Base-by-base conservation (phyloP, 1,284 basidiomycete genomes). In the Exobasidium rhododendri region DNA sequence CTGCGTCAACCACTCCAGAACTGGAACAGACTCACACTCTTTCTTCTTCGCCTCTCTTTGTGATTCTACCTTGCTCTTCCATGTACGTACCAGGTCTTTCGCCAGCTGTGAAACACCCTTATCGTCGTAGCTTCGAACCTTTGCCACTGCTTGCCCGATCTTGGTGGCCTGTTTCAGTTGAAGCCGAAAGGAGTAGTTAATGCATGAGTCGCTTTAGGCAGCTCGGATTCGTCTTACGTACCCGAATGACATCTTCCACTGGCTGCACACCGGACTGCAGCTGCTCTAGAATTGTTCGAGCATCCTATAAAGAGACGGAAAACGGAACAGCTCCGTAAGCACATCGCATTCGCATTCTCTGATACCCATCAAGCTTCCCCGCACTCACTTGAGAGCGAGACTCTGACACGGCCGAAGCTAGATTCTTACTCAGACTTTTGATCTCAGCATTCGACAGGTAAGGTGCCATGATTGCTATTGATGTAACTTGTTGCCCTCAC, bases 101-200 rank as follows among this genome's bases (percentile, higher is more conserved):
- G 94, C 91, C 2, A 92, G 83, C 61, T 91, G 88, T 2, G 90
- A 81, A 2, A 97, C 86, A 22, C 86, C 84, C 72, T 89, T 88
- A 20, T 86, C 84, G 0, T 85, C 81, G 78, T 92, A 86, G 30
- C 85, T 84, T 50, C 94, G 86, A 28, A 97, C 83, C 82, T 96
- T 97, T 55, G 92, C 93, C 2, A 97, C 90, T 0, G 92, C 90
- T 11, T 96, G 83, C 63, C 94, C 94, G 3, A 90, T 91, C 82
- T 91, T 78, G 30, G 70, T 71, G 11, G 67, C 63, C 62, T 76
- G 69, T 43, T 11, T n/a, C n/a, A n/a, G 20, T 44, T 46, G 44
- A 35, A 31, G 7, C 31, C 11, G 46, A 60, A 3, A 43, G 44
- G 22, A 45, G 22, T 20, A 53, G 6, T 35, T 4, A 6, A 32